A percentile compares a stretch with the other conserved stretches of the same genome.
phyloP scores from a whole-genome alignment of 2,329 filamentous ascomycete species.

The Fusarium sp. region DNA sequence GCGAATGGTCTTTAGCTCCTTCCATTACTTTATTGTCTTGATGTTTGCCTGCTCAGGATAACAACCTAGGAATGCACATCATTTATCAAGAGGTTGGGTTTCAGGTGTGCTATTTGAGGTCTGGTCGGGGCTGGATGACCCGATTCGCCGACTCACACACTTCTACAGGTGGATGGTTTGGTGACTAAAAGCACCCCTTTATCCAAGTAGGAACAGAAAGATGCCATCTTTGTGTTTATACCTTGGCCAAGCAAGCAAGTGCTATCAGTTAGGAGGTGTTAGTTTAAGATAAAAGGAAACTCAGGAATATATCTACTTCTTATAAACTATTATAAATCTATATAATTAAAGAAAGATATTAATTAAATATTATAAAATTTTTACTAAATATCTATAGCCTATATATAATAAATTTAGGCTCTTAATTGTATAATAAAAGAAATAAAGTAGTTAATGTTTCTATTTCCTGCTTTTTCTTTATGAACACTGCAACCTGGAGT shows the following conservation, averaged over 20 bases:
- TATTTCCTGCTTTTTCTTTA: background rate
- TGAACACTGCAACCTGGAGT: background rate
- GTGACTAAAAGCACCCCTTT: too few species aligned
- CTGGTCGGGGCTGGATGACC: slow-evolving; percentile 18
- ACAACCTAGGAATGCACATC: slow-evolving; percentile 10
- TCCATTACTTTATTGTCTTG: background rate
- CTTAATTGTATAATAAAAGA: too few species aligned
- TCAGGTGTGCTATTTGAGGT: slow-evolving; percentile 27
- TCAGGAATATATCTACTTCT: too few species aligned
- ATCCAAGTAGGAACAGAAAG: too few species aligned
- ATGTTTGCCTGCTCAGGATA: background rate
- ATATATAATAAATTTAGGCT: background rate
- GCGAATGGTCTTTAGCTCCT: background rate
- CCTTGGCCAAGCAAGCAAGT: too few species aligned
- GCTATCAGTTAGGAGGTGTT: too few species aligned
- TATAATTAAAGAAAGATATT: background rate
- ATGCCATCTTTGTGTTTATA: too few species aligned
- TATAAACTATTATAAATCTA: too few species aligned
- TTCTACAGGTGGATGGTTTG: background rate
- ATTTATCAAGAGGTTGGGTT: slow-evolving; percentile 27
- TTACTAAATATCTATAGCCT: background rate
- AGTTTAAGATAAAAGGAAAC: background rate
- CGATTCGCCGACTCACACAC: slow-evolving; percentile 21
- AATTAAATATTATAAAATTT: background rate
- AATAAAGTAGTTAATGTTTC: too few species aligned